A percentile compares a stretch with the other conserved stretches of the same genome.
phyloP scores from a whole-genome alignment of 2,329 filamentous ascomycete genomes.

The Scedosporium aurantiacum region DNA sequence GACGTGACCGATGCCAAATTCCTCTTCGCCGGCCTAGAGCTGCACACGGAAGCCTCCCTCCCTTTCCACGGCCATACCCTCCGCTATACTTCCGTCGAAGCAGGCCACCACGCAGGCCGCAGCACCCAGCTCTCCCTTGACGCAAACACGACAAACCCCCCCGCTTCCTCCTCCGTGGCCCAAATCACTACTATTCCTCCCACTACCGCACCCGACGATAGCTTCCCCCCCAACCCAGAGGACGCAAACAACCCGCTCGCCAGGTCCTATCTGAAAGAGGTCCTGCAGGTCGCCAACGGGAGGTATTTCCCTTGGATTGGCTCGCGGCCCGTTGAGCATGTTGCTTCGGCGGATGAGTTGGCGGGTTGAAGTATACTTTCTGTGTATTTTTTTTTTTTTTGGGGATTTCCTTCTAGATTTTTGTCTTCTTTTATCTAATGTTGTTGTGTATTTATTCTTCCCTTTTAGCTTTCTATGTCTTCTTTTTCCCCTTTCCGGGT shows the following conservation, averaged over 20 bases:
- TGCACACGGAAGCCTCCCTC: constrained; percentile 34
- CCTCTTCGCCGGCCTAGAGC: constrained; percentile 39
- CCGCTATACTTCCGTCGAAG: constrained; percentile 40
- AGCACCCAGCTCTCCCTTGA: constrained; percentile 39
- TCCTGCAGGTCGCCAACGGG: constrained; percentile 19
- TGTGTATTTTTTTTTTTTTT: neutral
- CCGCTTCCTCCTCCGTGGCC: no score
- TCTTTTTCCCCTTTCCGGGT: no score
- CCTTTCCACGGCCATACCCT: constrained; percentile 33
- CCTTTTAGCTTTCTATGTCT: neutral
- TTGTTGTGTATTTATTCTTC: neutral
- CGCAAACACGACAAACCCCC: no score
- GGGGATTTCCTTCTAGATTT: neutral
- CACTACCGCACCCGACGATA: neutral
- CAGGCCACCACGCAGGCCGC: constrained; percentile 37
- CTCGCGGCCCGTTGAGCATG: neutral
- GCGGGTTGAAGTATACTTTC: neutral
- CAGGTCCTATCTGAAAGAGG: constrained; percentile 17
- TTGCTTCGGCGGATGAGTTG: neutral
- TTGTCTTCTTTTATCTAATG: neutral
- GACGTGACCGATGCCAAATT: constrained; percentile 16
- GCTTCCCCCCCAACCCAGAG: neutral
- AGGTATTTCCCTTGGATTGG: constrained; percentile 22
- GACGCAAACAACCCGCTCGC: neutral
- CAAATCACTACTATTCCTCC: neutral